Conservation (phyloP, 495 filamentous ascomycete genomes). For the Talaromyces proteolyticus region DNA sequence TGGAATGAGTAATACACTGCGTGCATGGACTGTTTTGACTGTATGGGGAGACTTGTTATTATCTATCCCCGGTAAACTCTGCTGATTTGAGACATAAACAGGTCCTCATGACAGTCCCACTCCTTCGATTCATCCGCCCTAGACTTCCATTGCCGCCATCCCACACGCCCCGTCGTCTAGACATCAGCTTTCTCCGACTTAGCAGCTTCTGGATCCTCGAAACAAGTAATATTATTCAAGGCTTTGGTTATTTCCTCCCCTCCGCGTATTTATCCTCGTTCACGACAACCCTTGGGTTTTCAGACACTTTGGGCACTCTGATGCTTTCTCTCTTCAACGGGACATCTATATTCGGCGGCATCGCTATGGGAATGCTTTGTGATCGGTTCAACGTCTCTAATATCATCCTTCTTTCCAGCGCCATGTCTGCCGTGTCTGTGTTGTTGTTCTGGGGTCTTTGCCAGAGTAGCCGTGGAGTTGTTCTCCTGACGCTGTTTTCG, state of each 20-base stretch:
- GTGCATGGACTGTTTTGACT: constrained; percentile 44
- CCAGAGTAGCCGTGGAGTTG: constrained; percentile 27
- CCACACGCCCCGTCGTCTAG: constrained; percentile 25
- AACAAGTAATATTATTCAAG: constrained; percentile 51
- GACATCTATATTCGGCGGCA: constrained; percentile 48
- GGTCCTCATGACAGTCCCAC: constrained; percentile 43
- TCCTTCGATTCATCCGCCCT: constrained; percentile 52
- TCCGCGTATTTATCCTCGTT: constrained; percentile 61
- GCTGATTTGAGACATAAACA: constrained; percentile 3
- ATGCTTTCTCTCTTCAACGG: constrained; percentile 53
- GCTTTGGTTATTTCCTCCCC: constrained; percentile 64
- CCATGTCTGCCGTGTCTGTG: constrained; percentile 52
- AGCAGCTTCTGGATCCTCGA: constrained; percentile 50
- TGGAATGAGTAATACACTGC: constrained; percentile 51
- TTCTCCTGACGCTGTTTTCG: constrained; percentile 58
- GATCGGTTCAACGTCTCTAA: constrained; percentile 56
- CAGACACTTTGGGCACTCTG: constrained; percentile 38
- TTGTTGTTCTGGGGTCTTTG: constrained; percentile 64
- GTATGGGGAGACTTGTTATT: constrained; percentile 17
- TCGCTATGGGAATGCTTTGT: constrained; percentile 53
- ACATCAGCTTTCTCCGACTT: constrained; percentile 41
- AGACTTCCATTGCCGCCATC: constrained; percentile 41
- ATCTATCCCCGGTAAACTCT: background rate
- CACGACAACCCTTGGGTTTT: constrained; percentile 41
- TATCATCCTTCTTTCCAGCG: constrained; percentile 51